These are phyloP conservation scores for Synchytrium microbalum DNA, from an alignment of 371 early-diverging fungal genomes.

Conservation along the genomic window DNA sequence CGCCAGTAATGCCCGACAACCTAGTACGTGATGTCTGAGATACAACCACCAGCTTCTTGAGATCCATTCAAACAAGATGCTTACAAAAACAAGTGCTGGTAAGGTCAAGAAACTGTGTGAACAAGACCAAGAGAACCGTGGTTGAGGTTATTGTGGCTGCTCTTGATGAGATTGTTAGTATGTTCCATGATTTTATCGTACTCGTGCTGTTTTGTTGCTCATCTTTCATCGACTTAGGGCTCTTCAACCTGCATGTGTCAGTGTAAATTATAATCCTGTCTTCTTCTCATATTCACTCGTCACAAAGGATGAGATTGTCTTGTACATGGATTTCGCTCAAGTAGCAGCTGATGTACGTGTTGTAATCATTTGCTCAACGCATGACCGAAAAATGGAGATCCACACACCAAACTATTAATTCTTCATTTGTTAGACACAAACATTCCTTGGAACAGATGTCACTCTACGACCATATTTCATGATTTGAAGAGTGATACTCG, in stretches of 20 bases:
- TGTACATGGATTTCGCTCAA: conserved; percentile 77
- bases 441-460: conserved; percentile 56
- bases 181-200: conserved; percentile 7
- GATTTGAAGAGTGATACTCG: conserved; percentile 44
- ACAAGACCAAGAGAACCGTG: conserved; percentile 26
- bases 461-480: conserved; percentile 64
- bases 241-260: conserved; percentile 95
- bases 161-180: conserved; percentile 83
- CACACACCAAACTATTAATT: background rate
- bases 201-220: no score
- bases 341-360: conserved; percentile 47
- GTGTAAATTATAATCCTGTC: conserved; percentile 95
- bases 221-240: no score
- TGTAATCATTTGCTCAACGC: no score
- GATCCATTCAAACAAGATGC: conserved; percentile 59
- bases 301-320: conserved; percentile 51
- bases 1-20: conserved; percentile 35
- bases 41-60: conserved; percentile 56
- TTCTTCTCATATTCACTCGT: conserved; percentile 91
- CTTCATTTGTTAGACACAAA: background rate
- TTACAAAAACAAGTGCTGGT: conserved; percentile 41
- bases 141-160: conserved; percentile 72
- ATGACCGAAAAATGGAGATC: no score
- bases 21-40: conserved; percentile 80
- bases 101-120: conserved; percentile 36